Base-by-base conservation (phyloP, 2,329 filamentous ascomycete species). In the Penicillium sp. region DNA sequence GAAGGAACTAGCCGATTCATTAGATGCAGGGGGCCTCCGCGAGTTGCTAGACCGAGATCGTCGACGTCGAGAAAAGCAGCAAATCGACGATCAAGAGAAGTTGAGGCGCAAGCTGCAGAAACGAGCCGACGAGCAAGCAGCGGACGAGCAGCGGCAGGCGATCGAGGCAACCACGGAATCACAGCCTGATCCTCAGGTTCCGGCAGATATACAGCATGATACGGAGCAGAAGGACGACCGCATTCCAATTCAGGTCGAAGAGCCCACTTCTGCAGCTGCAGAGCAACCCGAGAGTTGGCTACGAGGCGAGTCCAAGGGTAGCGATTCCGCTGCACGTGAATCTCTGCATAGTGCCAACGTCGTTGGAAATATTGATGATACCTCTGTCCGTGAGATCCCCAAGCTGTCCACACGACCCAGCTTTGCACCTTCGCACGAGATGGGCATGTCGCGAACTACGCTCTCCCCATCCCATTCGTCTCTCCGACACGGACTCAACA, bases 11-110 rank as follows among this genome's bases (percentile, higher is more conserved):
- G 93, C 89, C 18, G 87, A 97, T 63, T 85, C 87, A 49, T 76
- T 98, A 44, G 88, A 89, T 68, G 86, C 93, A 3, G 81, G 85
- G 42, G 90, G 89, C 57, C 68, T 98, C 31, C 80, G 91, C 48
- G 87, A 95, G 63, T 75, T 97, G 24, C 85, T 98, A 80, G 93
- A 98, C 59, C 77, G 93, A 49, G 93, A 98, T 62, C 78, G 84
- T 55, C 81, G 90, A 59, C 80, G 93, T 47, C 82, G 79, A 54
- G 87, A 95, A 56, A 82, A 82, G 64, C 90, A 87, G 69, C 80
- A 78, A 43, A 77, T 80, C 52, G 83, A 82, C 42, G 86, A 90
- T 59, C 81, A 80, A 56, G 82, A 85, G 60, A 77, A 67, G 50
- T 73, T 78, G 29, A 74, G 80, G 50, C 73, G 74, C 46, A 72